Conservation (phyloP, 352 stramenopile species). For the Saprolegnia parasitica region DNA sequence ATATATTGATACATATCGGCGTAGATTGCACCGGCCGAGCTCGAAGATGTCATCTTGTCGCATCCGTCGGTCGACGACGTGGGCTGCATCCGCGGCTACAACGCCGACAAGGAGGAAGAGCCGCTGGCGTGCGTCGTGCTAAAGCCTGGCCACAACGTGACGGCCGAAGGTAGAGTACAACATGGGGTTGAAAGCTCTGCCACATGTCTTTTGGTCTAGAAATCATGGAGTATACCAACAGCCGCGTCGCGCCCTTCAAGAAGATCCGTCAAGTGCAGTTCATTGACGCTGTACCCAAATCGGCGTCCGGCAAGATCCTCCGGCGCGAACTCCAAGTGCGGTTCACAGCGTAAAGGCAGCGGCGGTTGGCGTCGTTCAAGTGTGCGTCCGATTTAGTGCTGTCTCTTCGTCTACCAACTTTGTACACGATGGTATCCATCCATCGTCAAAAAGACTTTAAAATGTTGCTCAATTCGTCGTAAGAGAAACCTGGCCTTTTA, state of each 20-base stretch:
- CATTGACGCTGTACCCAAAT: slow-evolving; percentile 83
- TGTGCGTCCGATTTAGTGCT: no score
- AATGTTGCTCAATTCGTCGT: no score
- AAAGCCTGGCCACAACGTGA: slow-evolving; percentile 37
- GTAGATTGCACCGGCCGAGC: slow-evolving; percentile 80
- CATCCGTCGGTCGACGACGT: slow-evolving; percentile 71
- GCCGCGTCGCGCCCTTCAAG: slow-evolving; percentile 83
- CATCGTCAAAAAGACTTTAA: no score
- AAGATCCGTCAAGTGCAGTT: slow-evolving; percentile 81
- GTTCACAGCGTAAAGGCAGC: neutral
- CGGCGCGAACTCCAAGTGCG: slow-evolving; percentile 57
- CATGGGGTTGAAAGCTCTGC: no score
- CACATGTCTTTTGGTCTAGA: slow-evolving; percentile 30
- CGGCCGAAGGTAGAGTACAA: slow-evolving; percentile 35
- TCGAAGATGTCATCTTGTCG: slow-evolving; percentile 84
- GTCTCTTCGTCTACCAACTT: no score
- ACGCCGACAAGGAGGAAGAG: slow-evolving; percentile 43
- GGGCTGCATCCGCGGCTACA: slow-evolving; percentile 47
- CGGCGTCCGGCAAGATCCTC: slow-evolving; percentile 82
- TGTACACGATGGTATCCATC: no score
- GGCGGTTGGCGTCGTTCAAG: no score
- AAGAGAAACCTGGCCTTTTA: no score
- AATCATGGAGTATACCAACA: slow-evolving; percentile 65
- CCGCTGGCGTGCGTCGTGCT: slow-evolving; percentile 89
- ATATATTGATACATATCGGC: no score